Conservation (phyloP, 768 basidiomycete genomes). For the Serendipita vermifera region DNA sequence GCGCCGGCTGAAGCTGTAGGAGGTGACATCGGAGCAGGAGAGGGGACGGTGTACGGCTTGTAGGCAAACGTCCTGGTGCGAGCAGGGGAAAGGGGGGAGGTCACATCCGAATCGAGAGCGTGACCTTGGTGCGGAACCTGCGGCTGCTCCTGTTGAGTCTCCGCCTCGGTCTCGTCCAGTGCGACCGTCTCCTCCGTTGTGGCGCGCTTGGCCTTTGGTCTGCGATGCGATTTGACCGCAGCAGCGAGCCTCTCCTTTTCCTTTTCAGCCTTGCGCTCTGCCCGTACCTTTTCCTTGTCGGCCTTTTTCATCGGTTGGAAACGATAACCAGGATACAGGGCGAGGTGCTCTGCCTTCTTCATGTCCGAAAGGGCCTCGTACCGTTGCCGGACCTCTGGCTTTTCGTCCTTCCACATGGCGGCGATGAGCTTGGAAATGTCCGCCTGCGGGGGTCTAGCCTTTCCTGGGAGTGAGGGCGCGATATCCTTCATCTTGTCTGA, state of each 20-base stretch:
- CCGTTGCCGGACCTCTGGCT: slow-evolving; percentile 29
- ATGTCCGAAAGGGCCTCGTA: background rate
- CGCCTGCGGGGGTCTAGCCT: slow-evolving; percentile 38
- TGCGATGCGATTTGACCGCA: background rate
- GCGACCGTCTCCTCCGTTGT: background rate
- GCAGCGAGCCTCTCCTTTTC: slow-evolving; percentile 21
- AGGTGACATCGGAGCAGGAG: background rate
- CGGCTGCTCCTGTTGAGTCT: background rate
- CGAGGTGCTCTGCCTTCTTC: slow-evolving; percentile 39
- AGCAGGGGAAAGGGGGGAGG: background rate
- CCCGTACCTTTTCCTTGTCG: slow-evolving; percentile 31
- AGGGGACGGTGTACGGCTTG: background rate
- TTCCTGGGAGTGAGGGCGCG: slow-evolving; percentile 23
- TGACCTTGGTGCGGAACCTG: background rate
- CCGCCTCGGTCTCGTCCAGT: background rate
- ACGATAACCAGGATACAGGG: slow-evolving; percentile 42
- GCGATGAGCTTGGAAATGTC: slow-evolving; percentile 53
- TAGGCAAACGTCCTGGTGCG: background rate
- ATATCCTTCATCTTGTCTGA: slow-evolving; percentile 41
- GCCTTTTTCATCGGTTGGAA: slow-evolving; percentile 45
- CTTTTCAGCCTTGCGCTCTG: slow-evolving; percentile 30
- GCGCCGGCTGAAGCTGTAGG: background rate
- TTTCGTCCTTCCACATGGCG: slow-evolving; percentile 48
- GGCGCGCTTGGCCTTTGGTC: slow-evolving; percentile 4
- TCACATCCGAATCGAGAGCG: background rate